These are phyloP conservation scores for Podospora tetraspora DNA, from an alignment of 495 filamentous ascomycete species.

Conservation along the genomic window DNA sequence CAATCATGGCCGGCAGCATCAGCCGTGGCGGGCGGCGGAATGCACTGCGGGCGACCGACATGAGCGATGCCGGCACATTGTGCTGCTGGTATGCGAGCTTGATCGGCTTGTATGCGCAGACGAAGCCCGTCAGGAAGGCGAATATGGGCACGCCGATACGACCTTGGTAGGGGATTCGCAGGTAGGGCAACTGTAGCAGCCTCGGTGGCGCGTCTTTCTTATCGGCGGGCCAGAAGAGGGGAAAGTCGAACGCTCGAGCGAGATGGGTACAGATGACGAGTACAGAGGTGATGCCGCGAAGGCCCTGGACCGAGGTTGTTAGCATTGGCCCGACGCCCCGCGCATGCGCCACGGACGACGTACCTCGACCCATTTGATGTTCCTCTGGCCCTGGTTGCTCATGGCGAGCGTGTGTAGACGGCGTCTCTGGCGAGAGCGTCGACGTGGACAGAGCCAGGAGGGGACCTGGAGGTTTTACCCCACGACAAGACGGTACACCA, in stretches of 20 bases:
- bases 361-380: conserved; percentile 38
- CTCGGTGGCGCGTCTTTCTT: conserved; percentile 41
- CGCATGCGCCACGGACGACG: conserved; percentile 2
- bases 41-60: conserved; percentile 53
- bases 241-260: conserved; percentile 52
- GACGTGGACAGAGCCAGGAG: neutral
- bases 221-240: conserved; percentile 52
- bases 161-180: conserved; percentile 60
- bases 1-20: conserved; percentile 55
- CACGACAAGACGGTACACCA: neutral
- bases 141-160: conserved; percentile 62
- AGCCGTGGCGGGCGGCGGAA: conserved; percentile 60
- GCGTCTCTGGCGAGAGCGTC: neutral
- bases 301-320: conserved; percentile 40
- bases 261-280: conserved; percentile 60
- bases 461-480: neutral
- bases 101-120: conserved; percentile 60
- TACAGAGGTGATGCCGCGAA: conserved; percentile 60
- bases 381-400: conserved; percentile 25
- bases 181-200: conserved; percentile 53
- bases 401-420: conserved; percentile 10
- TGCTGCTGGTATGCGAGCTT: conserved; percentile 52
- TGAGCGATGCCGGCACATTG: conserved; percentile 47
- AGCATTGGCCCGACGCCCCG: conserved; percentile 1
- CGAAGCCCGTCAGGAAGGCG: conserved; percentile 62